These are phyloP conservation scores for Spinellus fusiger DNA, from an alignment of 192 early-diverging fungal genomes.

Conservation along the genomic window DNA sequence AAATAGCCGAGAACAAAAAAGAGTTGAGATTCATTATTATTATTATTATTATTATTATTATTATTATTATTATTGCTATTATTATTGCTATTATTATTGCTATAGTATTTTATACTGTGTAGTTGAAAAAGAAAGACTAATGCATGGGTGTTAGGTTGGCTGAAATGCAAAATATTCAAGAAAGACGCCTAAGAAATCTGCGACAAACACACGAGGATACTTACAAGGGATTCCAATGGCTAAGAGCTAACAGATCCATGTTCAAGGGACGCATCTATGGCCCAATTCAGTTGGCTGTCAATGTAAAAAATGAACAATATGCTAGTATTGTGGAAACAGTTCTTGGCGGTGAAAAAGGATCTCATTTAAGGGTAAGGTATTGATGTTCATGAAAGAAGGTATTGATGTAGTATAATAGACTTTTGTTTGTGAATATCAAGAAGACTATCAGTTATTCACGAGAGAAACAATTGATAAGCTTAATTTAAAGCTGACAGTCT, in stretches of 20 bases:
- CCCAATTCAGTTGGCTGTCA: constrained; percentile 68
- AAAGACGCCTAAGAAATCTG: constrained; percentile 51
- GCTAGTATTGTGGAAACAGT: constrained; percentile 62
- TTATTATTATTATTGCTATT: too few relatives aligned
- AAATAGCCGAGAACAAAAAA: constrained; percentile 21
- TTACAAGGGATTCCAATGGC: constrained; percentile 60
- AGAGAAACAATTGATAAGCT: constrained; percentile 54
- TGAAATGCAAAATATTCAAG: constrained; percentile 51
- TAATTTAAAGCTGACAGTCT: constrained; percentile 56
- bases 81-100: neutral
- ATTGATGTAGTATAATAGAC: constrained; percentile 38
- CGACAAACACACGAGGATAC: constrained; percentile 43
- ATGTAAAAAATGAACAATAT: constrained; percentile 56
- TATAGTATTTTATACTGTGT: neutral
- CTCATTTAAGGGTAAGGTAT: constrained; percentile 42
- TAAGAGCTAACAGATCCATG: constrained; percentile 51
- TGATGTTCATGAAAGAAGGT: neutral
- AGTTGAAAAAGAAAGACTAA: neutral
- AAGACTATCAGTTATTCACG: constrained; percentile 73
- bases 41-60: too few relatives aligned
- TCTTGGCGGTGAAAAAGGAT: constrained; percentile 31
- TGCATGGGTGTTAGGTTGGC: constrained; percentile 34
- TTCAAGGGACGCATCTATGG: constrained; percentile 70
- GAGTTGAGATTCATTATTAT: neutral
- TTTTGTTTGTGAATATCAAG: constrained; percentile 71